A percentile compares a stretch with the other conserved stretches of the same genome.
These are phyloP conservation scores for Danielozyma ontarioensis DNA, from an alignment of 805 yeast genomes.

Conservation along the genomic window DNA sequence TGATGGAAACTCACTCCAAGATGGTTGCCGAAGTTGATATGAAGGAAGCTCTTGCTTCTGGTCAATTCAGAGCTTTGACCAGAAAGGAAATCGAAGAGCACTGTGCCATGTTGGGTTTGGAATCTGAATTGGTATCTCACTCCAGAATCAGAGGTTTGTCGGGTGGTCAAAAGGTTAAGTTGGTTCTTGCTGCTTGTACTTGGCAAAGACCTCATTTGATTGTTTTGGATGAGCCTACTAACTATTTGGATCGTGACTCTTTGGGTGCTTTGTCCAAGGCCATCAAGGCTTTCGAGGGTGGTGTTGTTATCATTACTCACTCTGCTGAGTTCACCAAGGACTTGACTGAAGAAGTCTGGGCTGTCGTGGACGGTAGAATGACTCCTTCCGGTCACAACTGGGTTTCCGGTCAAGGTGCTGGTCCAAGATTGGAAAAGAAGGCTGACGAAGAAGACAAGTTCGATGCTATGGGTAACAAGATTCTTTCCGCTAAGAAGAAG, in stretches of 20 bases:
- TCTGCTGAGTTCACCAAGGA: conserved; percentile 99
- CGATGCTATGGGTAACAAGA: conserved; percentile 99
- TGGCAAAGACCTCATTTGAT: conserved; percentile 99
- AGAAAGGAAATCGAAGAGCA: conserved; percentile 99
- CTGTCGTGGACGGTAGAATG: conserved; percentile 96
- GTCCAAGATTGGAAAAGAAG: conserved; percentile 98
- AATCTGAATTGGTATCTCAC: conserved; percentile 98
- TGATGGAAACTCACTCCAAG: conserved; percentile 92
- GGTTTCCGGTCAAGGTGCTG: conserved; percentile 99
- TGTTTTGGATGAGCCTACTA: conserved; percentile 99
- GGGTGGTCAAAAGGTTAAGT: conserved; percentile 99
- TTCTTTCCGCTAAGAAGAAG: conserved; percentile 93
- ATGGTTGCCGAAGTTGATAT: conserved; percentile 99
- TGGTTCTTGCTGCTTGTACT: conserved; percentile 99
- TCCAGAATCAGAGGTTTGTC: conserved; percentile 99
- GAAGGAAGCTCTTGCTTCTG: conserved; percentile 99
- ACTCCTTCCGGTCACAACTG: conserved; percentile 99
- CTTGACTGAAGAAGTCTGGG: conserved; percentile 99
- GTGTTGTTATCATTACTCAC: conserved; percentile 99
- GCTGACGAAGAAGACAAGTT: conserved; percentile 96
- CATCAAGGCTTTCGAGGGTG: conserved; percentile 98
- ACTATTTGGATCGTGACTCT: conserved; percentile 98
- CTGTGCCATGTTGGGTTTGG: conserved; percentile 98
- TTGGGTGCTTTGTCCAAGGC: conserved; percentile 99
- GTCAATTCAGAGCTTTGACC: conserved; percentile 99